These are phyloP conservation scores for Neonectria neomacrospora DNA, from an alignment of 2,329 filamentous ascomycete genomes.

Conservation along the genomic window DNA sequence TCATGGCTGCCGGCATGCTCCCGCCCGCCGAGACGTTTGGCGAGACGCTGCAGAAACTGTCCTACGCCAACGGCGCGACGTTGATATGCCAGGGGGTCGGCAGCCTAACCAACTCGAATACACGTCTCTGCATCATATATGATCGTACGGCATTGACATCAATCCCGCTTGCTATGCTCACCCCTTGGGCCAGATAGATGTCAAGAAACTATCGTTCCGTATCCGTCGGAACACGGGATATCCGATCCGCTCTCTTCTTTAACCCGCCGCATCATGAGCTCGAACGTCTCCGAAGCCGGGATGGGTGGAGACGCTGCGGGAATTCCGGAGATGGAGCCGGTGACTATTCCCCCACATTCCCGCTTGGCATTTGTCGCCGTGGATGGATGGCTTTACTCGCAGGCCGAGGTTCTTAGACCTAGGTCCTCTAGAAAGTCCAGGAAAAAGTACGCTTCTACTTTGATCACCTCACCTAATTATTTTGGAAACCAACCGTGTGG, in stretches of 20 bases:
- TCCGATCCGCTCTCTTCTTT: slow-evolving; percentile 7
- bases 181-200: background rate
- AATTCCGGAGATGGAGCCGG: slow-evolving; percentile 26
- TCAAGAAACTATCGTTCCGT: background rate
- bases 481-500: background rate
- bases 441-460: slow-evolving; percentile 1
- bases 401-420: slow-evolving; percentile 19
- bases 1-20: slow-evolving; percentile 24
- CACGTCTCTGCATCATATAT: too few relatives aligned
- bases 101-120: background rate
- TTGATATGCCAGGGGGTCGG: slow-evolving; percentile 18
- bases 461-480: background rate
- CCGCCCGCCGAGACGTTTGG: slow-evolving; percentile 18
- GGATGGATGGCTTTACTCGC: background rate
- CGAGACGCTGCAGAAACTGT: slow-evolving; percentile 9
- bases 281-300: slow-evolving; percentile 16
- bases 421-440: slow-evolving; percentile 7
- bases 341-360: slow-evolving; percentile 21
- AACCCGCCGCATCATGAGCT: background rate
- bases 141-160: too few relatives aligned
- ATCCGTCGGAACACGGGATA: slow-evolving; percentile 14
- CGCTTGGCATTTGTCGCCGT: background rate
- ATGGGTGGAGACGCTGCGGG: slow-evolving; percentile 18
- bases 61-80: slow-evolving; percentile 20
- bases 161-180: too few relatives aligned